Evolutionary conservation across 176 grass and related monocot genomes (phyloP).

Genomic region (Hsuehochloa calcarea): DNA sequence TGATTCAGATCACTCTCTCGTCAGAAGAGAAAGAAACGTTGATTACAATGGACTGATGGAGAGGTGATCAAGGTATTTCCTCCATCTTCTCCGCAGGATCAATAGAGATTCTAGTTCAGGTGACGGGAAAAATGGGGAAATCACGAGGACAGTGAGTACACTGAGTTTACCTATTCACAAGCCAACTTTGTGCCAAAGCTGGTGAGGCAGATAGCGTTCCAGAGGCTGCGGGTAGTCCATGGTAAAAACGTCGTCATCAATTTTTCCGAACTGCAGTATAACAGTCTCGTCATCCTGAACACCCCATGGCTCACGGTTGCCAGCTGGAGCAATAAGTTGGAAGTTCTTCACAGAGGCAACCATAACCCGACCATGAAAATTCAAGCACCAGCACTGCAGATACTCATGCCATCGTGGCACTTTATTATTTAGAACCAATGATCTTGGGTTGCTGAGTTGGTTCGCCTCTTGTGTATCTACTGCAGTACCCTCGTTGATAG

Average conservation of each 20-base stretch:
- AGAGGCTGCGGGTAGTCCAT: slow-evolving; percentile 63
- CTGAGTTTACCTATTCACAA: slow-evolving; percentile 34
- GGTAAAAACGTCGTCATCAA: slow-evolving; percentile 55
- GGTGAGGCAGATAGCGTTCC: slow-evolving; percentile 63
- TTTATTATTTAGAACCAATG: slow-evolving; percentile 62
- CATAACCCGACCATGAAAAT: slow-evolving; percentile 57
- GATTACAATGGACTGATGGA: background rate
- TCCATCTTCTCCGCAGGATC: background rate
- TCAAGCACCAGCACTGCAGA: slow-evolving; percentile 66
- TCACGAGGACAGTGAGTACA: background rate
- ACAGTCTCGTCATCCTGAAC: slow-evolving; percentile 47
- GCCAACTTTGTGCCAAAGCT: slow-evolving; percentile 58
- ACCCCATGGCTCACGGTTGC: background rate
- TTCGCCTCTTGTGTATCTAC: background rate
- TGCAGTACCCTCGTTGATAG: background rate
- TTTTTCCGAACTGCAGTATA: slow-evolving; percentile 65
- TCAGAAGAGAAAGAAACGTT: background rate
- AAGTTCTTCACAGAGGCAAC: slow-evolving; percentile 78
- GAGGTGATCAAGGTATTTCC: background rate
- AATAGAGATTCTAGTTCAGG: background rate
- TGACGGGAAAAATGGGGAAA: background rate
- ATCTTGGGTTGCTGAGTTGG: too few relatives aligned
- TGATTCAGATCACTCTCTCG: background rate
- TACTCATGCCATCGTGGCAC: slow-evolving; percentile 57
- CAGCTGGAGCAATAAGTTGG: slow-evolving; percentile 40